Evolutionary conservation across 306 rosid genomes (phyloP), one percentile per base, ranked within the genome.

Genomic region (Quercus berberidifolia): DNA sequence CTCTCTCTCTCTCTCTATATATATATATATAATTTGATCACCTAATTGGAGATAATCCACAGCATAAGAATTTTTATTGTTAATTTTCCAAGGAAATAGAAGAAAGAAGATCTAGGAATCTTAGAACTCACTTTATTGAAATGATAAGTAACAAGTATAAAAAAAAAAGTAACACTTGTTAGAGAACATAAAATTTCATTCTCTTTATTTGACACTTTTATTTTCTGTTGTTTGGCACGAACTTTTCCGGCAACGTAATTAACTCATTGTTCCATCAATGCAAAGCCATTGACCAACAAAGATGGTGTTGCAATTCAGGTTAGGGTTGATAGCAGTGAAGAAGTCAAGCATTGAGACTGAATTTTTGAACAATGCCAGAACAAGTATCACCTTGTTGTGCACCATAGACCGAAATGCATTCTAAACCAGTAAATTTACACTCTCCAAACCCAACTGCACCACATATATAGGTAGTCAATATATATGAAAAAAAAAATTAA

Each of bases 201-300:
- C 49, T 41, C 49, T 1, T 41, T 41, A 41, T 41, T 41, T 41
- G 49, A 41, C 49, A 41, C 49, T 6, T 7, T 1, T 41, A 7
- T 41, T 9, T 41, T 31, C 35, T 12, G 1, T 56, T 56, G 1
- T 19, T n/a, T 7, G 28, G 26, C 25, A 7, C 7, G 28, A 8
- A 9, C 1, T 11, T 69, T 38, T 30, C 62, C 14, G 3, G 28
- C 17, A 28, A 72, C 51, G 4, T 3, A 28, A 28, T 18, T 38
- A 62, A 59, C 63, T 79, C 11, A 15, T 31, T 3, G 6, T 54
- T 31, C 68, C 83, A 26, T 62, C 18, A 33, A 41, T 41, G 30
- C 83, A 79, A 23, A 79, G 78, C 83, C 83, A 79, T 7, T 79
- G 68, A 19, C 78, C 83, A 0, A 5, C 56, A 25, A 79, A 73